These are phyloP conservation scores for Pseudogymnoascus sp. DNA, from an alignment of 2,329 filamentous ascomycete genomes.

Conservation along the genomic window DNA sequence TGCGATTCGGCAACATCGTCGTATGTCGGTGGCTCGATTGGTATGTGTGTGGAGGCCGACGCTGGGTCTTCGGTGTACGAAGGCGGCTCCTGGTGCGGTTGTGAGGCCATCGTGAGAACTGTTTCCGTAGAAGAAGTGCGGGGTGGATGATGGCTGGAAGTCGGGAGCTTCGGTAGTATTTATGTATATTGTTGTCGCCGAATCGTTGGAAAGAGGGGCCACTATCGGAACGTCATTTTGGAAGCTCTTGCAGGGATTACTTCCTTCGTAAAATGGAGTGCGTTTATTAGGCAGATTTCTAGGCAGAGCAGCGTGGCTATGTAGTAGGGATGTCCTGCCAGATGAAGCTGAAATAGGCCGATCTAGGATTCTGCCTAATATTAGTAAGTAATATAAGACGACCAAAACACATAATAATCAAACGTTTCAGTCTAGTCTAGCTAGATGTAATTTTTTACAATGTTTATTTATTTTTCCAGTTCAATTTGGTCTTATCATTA, in stretches of 20 bases:
- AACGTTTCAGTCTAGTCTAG: too few species aligned
- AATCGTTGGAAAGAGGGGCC: neutral
- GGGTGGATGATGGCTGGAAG: neutral
- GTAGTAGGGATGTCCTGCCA: neutral
- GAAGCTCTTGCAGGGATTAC: neutral
- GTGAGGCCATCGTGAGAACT: neutral
- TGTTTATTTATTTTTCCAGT: neutral
- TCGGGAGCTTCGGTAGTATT: neutral
- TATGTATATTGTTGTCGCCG: neutral
- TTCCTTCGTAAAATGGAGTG: neutral
- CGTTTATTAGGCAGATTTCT: neutral
- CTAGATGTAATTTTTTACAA: neutral
- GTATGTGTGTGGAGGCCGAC: neutral
- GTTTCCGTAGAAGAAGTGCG: neutral
- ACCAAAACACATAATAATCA: neutral
- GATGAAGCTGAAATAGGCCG: neutral
- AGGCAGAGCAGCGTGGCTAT: neutral
- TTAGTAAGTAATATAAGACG: neutral
- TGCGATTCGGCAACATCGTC: neutral
- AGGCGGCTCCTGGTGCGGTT: neutral
- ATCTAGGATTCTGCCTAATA: neutral
- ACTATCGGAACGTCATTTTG: neutral
- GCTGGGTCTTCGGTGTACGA: neutral
- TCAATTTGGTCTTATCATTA: slow-evolving; percentile 51
- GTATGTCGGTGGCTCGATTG: neutral